Evolutionary conservation across 805 yeast species (phyloP), one percentile per base, ranked within the genome.

Genomic region (Cyberlindnera galapagoensis): DNA sequence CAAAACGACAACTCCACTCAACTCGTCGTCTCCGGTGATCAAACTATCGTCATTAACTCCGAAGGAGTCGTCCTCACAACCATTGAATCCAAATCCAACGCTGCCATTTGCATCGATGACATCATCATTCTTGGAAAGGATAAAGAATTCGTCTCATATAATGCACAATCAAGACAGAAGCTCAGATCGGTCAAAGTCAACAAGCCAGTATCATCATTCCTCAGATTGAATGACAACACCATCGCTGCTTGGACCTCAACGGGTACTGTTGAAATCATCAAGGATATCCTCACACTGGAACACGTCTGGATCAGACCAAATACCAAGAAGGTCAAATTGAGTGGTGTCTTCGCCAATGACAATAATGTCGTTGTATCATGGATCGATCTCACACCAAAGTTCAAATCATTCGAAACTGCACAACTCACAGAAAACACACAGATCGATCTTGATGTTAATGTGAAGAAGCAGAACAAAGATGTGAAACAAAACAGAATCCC

Each of bases 321-420:
- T 20, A 52, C 49, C 11, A 26, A 49, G 22, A 39, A 43, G 9
- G 46, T 56, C 6, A 52, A 48, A 19, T 49, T 57, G 13, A 37
- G 51, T 6, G 55, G 52, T 26, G 49, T 52, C 22, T 37, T 39
- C 16, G 21, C 45, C 4, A 27, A 33, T 2, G 37, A 41, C 8
- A 31, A 39, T 8, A 37, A 37, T 10, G 27, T 59, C 4, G 38
- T 62, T 21, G 31, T 62, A 4, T 56, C 66, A 11, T 62, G 65
- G 63, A 42, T 53, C 34, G 64, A 56, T 2, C 52, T 63, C 30
- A 67, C 60, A 35, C 67, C 68, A 22, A 56, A 52, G 32, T 60
- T 64, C 33, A n/a, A n/a, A n/a, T n/a, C n/a, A n/a, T n/a, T n/a
- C n/a, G 51, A 53, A 33, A 19, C 47, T 2, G 39, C 57, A 18